Conservation (phyloP, 805 yeast genomes). For the Barnettozyma siamensis region DNA sequence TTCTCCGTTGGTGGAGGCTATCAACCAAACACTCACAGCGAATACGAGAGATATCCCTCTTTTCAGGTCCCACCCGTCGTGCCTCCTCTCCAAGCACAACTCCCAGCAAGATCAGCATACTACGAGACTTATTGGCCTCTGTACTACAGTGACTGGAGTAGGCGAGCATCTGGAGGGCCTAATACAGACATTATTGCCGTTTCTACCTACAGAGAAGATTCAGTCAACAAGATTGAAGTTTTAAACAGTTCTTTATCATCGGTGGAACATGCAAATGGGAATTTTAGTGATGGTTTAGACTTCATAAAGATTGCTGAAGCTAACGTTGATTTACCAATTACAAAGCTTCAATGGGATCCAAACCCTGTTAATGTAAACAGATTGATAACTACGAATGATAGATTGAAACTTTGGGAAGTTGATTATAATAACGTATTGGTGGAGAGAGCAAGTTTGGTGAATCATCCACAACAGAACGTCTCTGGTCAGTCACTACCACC, state of each 20-base stretch:
- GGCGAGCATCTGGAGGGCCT: conserved; percentile 20
- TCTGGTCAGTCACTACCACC: conserved; percentile 60
- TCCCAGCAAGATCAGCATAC: conserved; percentile 33
- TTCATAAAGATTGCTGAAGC: conserved; percentile 46
- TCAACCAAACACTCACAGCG: conserved; percentile 12
- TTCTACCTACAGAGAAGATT: conserved; percentile 78
- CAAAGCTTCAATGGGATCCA: conserved; percentile 72
- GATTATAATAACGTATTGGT: conserved; percentile 32
- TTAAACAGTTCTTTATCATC: conserved; percentile 29
- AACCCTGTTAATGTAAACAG: conserved; percentile 28
- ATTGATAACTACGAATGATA: conserved; percentile 68
- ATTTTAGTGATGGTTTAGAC: conserved; percentile 30
- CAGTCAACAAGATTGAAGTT: conserved; percentile 58
- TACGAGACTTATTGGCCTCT: conserved; percentile 47
- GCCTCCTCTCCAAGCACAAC: conserved; percentile 13
- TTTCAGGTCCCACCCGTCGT: conserved; percentile 8
- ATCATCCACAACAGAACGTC: conserved; percentile 35
- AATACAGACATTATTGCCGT: conserved; percentile 51
- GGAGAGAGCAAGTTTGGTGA: conserved; percentile 36
- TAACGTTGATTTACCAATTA: conserved; percentile 59
- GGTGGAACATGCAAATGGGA: conserved; percentile 24
- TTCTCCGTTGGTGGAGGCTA: conserved; percentile 21
- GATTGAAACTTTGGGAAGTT: conserved; percentile 56
- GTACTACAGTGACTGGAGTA: conserved; percentile 48
- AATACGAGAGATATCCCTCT: conserved; percentile 14